Evolutionary conservation across 495 filamentous ascomycete species (phyloP), one percentile per base, ranked within the genome.

Genomic region (Xylaria bambusicola): DNA sequence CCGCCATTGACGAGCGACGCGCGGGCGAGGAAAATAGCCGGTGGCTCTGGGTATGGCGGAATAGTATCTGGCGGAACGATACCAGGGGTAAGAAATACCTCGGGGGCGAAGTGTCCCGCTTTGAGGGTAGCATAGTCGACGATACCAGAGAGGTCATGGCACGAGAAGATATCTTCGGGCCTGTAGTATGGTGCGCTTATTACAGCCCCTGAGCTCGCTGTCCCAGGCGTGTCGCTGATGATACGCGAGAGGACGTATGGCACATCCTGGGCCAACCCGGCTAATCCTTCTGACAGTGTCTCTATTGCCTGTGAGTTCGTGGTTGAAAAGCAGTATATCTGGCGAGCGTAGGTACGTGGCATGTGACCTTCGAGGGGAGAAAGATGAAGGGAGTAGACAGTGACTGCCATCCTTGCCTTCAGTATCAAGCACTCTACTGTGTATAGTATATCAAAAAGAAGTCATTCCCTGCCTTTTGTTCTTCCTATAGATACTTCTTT

Each of bases 331-430:
- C 62, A 64, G 42, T 64, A 56, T 6, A 69, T 58, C 20, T 71
- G 66, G 33, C 65, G 59, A 8, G 69, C 31, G 49, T 71, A 71
- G 29, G 64, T 50, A 9, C 59, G 64, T 29, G 69, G 69, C 66
- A 71, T 69, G 21, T 69, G 48, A 17, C 27, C 42, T 17, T 71
- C 66, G 24, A 71, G 63, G 5, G 66, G 54, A 40, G 63, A 66
- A 27, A 68, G 61, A 6, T 41, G 42, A 2, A 47, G 12, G 1
- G 40, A 9, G 26, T 2, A 18, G 23, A 35, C 50, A 17, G 50
- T 23, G 20, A n/a, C 15, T 1, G 29, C 41, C 53, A 56, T 56
- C 26, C 15, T 56, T n/a, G 33, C 17, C n/a, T 33, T n/a, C 2
- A 42, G 5, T 17, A 13, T 24, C 36, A 45, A 45, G 3, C 17